phyloP scores from a whole-genome alignment of 176 grass and related monocot genomes.

The Triticum turgidum region DNA sequence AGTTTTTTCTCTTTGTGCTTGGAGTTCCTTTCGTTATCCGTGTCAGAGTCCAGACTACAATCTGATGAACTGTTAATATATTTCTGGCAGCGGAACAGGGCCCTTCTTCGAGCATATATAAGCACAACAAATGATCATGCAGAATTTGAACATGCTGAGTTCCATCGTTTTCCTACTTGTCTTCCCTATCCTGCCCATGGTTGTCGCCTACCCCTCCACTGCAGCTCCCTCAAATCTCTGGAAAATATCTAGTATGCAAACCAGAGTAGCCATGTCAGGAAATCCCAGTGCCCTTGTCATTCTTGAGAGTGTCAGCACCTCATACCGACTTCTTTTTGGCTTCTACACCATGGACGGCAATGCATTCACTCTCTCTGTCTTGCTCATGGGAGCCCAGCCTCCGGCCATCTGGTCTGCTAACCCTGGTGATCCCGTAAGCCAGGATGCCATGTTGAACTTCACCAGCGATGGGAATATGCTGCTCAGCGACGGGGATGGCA shows the following conservation, averaged over 20 bases:
- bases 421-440: slow-evolving; percentile 29
- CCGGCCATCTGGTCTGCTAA: slow-evolving; percentile 48
- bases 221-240: background rate
- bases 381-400: background rate
- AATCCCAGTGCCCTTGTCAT: background rate
- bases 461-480: slow-evolving; percentile 24
- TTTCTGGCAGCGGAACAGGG: background rate
- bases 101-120: background rate
- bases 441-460: slow-evolving; percentile 27
- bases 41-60: background rate
- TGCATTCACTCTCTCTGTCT: slow-evolving; percentile 3
- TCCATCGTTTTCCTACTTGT: background rate
- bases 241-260: background rate
- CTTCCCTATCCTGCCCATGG: background rate
- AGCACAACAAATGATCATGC: background rate
- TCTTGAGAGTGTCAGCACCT: background rate
- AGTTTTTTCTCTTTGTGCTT: background rate
- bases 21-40: background rate
- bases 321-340: background rate
- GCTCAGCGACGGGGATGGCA: slow-evolving; percentile 14
- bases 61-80: background rate
- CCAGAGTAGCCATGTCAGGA: background rate
- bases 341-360: background rate
- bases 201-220: background rate
- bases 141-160: background rate